Conservation (phyloP, 106 monocot species). For the Acanthochlamys bracteata region DNA sequence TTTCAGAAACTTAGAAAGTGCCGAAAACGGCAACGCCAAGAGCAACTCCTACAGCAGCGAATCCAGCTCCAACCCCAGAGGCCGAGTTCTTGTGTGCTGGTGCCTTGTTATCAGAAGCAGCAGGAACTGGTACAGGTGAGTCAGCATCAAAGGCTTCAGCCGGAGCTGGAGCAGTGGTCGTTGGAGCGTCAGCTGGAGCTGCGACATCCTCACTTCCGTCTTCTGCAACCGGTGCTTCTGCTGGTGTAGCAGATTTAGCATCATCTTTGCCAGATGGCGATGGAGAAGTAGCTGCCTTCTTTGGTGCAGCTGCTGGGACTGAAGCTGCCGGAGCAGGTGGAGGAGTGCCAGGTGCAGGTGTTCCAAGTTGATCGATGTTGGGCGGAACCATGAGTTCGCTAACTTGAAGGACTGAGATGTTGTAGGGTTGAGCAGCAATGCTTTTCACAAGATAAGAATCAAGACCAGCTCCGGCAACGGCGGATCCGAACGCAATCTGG, state of each 20-base stretch:
- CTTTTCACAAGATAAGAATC: constrained; percentile 22
- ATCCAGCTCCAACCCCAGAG: no score
- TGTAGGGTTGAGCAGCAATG: constrained; percentile 15
- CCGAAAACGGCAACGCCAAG: no score
- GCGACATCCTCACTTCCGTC: not conserved
- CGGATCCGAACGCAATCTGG: constrained; percentile 25
- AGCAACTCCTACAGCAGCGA: not conserved
- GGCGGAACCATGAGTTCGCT: constrained; percentile 9
- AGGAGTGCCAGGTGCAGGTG: not conserved
- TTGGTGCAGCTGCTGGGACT: not conserved
- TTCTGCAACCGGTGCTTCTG: not conserved
- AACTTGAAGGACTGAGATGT: constrained; percentile 29
- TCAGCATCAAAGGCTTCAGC: not conserved
- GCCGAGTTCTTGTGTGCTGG: no score
- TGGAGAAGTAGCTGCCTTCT: not conserved
- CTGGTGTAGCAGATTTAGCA: not conserved
- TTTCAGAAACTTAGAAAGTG: no score
- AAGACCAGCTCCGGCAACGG: constrained; percentile 13
- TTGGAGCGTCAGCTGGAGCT: not conserved
- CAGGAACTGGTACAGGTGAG: not conserved
- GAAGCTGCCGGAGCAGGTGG: not conserved
- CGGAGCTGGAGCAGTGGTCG: not conserved
- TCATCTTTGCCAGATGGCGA: no score
- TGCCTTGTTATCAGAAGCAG: not conserved
- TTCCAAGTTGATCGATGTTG: not conserved